A percentile compares a stretch with the other conserved stretches of the same genome.
Conservation (phyloP, 2,329 filamentous ascomycete genomes). For the Aureobasidium melanogenum region DNA sequence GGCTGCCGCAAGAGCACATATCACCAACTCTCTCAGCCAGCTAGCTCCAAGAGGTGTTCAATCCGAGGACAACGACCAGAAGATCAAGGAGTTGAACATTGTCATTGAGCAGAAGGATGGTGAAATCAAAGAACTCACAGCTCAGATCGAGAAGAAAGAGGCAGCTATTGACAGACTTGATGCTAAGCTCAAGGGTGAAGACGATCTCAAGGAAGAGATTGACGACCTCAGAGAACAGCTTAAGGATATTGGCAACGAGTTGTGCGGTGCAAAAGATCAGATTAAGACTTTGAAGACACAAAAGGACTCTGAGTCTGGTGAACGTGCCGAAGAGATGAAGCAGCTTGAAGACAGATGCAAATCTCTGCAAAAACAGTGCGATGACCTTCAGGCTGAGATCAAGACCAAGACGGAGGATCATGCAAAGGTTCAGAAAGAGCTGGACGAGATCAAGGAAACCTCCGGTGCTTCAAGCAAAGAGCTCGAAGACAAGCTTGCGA, state of each 20-base stretch:
- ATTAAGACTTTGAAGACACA: slow-evolving; percentile 61
- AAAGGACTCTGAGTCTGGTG: slow-evolving; percentile 32
- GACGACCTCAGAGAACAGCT: slow-evolving; percentile 75
- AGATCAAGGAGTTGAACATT: slow-evolving; percentile 12
- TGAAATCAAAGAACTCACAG: slow-evolving; percentile 19
- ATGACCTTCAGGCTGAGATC: slow-evolving; percentile 31
- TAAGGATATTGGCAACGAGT: slow-evolving; percentile 68
- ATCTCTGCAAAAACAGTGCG: slow-evolving; percentile 56
- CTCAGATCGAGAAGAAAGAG: slow-evolving; percentile 49
- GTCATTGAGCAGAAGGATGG: slow-evolving; percentile 13
- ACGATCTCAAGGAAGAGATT: slow-evolving; percentile 75
- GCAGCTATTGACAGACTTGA: slow-evolving; percentile 62
- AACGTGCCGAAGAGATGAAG: slow-evolving; percentile 22
- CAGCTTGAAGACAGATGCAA: slow-evolving; percentile 19
- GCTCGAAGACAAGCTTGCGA: slow-evolving; percentile 40
- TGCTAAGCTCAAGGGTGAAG: slow-evolving; percentile 63
- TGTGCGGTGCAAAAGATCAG: slow-evolving; percentile 73
- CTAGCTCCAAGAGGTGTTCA: not conserved
- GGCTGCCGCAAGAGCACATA: slow-evolving; percentile 1
- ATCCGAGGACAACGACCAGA: not conserved
- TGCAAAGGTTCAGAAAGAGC: slow-evolving; percentile 12
- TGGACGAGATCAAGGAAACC: slow-evolving; percentile 12
- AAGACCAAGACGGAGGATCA: slow-evolving; percentile 13
- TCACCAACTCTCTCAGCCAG: not conserved
- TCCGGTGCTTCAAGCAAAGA: slow-evolving; percentile 43